Evolutionary conservation across 371 early-diverging fungal genomes (phyloP), one percentile per base, ranked within the genome.

Genomic region (Mucor lusitanicus): DNA sequence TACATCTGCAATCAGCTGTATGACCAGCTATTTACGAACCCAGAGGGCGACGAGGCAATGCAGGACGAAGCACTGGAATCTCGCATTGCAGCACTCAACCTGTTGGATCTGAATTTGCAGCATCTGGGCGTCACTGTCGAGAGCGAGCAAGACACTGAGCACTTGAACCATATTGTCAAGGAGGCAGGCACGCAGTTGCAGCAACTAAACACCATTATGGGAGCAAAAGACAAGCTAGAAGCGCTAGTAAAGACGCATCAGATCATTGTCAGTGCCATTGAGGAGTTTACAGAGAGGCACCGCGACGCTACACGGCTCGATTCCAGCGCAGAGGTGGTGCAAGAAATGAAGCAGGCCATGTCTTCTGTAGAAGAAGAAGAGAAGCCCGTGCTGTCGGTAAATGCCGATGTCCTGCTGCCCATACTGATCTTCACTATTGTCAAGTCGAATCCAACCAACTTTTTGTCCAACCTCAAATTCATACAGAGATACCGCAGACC

Each of bases 401-500:
- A 83, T 54, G 90, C 91, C 2, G 91, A 91, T 61, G 81, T 88
- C 19, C 73, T 91, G 25, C 63, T 91, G 55, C 90, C 91, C 1
- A 67, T 91, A 23, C 70, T 91, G 28, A 91, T 91, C 27, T 90
- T 85, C 53, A 84, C 90, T 3, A 84, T 91, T 48, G 88, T 89
- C 11, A 85, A 85, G 59, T 82, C 86, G 57, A 91, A 90, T 54
- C 91, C 91, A 4, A 81, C 87, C 15, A 82, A 85, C 57, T 83
- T 91, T 15, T 71, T 90, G 3, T 88, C 90, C 15, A 91, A 89
- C 48, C 67, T 91, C 13, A 79, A 77, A 62, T 81, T 74, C 59
- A 87, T 85, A 27, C 86, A 85, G 60, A 67, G 86, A 13, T 87
- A 84, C 64, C 73, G 84, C 39, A 69, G 80, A 30, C 77, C 80